phyloP scores from a whole-genome alignment of 2,329 filamentous ascomycete genomes.

The Calonectria hongkongensis region DNA sequence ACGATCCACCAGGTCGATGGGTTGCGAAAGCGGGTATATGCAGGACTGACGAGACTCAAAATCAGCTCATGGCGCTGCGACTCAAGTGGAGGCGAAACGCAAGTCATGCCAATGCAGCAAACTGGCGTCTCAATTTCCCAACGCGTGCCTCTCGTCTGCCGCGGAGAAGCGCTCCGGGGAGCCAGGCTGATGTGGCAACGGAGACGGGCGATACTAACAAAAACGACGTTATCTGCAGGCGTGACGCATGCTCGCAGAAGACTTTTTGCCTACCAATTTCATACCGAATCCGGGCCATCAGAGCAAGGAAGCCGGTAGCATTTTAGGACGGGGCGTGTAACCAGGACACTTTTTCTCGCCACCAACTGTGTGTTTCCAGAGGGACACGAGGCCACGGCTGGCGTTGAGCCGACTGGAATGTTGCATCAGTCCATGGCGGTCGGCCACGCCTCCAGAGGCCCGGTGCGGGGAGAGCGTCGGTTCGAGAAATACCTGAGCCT shows the following conservation, averaged over 20 bases:
- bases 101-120: slow-evolving; percentile 52
- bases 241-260: slow-evolving; percentile 28
- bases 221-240: slow-evolving; percentile 24
- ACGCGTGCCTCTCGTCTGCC: slow-evolving; percentile 16
- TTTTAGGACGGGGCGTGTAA: slow-evolving; percentile 30
- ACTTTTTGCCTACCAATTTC: slow-evolving; percentile 7
- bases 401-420: slow-evolving; percentile 49
- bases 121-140: slow-evolving; percentile 31
- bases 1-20: slow-evolving; percentile 51
- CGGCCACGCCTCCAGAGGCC: slow-evolving; percentile 10
- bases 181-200: not conserved
- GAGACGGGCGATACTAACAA: slow-evolving; percentile 10
- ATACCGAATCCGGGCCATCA: not conserved
- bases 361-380: slow-evolving; percentile 44
- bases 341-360: slow-evolving; percentile 28
- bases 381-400: slow-evolving; percentile 34
- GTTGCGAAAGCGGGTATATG: slow-evolving; percentile 51
- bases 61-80: slow-evolving; percentile 52
- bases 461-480: slow-evolving; percentile 9
- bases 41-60: slow-evolving; percentile 46
- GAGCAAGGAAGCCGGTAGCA: slow-evolving; percentile 4
- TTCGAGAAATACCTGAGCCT: slow-evolving; percentile 24
- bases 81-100: slow-evolving; percentile 43
- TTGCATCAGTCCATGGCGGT: slow-evolving; percentile 45
- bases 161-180: slow-evolving; percentile 13